Conservation (phyloP, 2,329 filamentous ascomycete genomes). For the Fusarium sp. region DNA sequence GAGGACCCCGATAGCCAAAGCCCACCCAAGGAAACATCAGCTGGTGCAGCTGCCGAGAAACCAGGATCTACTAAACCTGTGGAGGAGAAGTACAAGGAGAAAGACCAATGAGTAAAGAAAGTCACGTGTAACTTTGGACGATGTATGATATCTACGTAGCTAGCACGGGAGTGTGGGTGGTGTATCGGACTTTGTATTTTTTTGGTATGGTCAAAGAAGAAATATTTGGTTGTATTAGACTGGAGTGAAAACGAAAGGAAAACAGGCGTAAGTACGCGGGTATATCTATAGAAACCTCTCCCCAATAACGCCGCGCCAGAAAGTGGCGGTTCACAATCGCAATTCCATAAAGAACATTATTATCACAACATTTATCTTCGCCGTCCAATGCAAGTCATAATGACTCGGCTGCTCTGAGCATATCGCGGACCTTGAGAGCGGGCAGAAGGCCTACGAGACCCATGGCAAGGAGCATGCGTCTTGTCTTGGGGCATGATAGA, state of each 20-base stretch:
- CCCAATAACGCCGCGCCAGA: conserved; percentile 35
- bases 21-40: conserved; percentile 27
- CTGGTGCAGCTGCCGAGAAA: conserved; percentile 27
- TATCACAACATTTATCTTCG: not conserved
- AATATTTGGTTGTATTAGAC: conserved; percentile 37
- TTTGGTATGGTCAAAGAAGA: conserved; percentile 12
- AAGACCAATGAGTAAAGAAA: conserved; percentile 40
- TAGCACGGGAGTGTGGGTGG: conserved; percentile 6
- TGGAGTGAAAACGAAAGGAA: conserved; percentile 24
- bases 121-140: conserved; percentile 24
- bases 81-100: conserved; percentile 34
- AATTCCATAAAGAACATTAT: conserved; percentile 29
- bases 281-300: conserved; percentile 48
- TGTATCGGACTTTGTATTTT: conserved; percentile 27
- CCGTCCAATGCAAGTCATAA: conserved; percentile 41
- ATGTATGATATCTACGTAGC: conserved; percentile 45
- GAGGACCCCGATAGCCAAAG: conserved; percentile 51
- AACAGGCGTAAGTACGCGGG: conserved; percentile 42
- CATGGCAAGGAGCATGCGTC: conserved; percentile 49
- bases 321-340: conserved; percentile 34
- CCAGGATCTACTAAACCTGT: conserved; percentile 24
- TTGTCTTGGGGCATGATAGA: conserved; percentile 47
- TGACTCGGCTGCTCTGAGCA: conserved; percentile 33
- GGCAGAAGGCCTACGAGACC: conserved; percentile 50
- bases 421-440: conserved; percentile 39